Conservation (phyloP, 164 flowering plant genomes). For the Vitis riparia region DNA sequence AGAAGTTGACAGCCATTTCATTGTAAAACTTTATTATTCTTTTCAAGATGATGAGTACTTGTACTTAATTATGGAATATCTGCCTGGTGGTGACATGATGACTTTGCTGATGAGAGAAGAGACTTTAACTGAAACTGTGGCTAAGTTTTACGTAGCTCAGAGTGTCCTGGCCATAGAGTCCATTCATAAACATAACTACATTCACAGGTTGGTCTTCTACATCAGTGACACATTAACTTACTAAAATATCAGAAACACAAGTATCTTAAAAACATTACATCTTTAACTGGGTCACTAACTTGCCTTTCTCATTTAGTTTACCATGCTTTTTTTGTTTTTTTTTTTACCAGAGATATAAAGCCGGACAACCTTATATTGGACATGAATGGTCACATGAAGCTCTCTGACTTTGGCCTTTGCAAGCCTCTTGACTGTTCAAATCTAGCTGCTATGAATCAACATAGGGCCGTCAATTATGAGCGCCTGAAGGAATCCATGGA, state of each 20-base stretch:
- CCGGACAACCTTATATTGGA: conserved; percentile 96
- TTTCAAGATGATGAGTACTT: conserved; percentile 94
- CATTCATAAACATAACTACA: conserved; percentile 90
- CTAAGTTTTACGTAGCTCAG: conserved; percentile 92
- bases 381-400: conserved; percentile 90
- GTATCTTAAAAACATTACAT: neutral
- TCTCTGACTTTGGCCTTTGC: conserved; percentile 98
- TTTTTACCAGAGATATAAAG: conserved; percentile 75
- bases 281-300: neutral
- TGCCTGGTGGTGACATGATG: conserved; percentile 99
- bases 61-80: conserved; percentile 94
- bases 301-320: conserved; percentile 5
- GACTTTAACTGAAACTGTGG: conserved; percentile 86
- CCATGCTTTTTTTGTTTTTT: neutral
- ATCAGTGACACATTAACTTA: conserved; percentile 1
- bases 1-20: conserved; percentile 91
- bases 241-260: neutral
- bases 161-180: conserved; percentile 94
- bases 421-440: conserved; percentile 85
- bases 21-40: conserved; percentile 91
- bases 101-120: conserved; percentile 95
- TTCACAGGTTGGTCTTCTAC: conserved; percentile 75
- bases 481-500: conserved; percentile 78
- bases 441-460: conserved; percentile 65
- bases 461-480: conserved; percentile 71